These are phyloP conservation scores for Amphirosellinia nigrospora DNA, from an alignment of 495 filamentous ascomycete genomes.

Conservation along the genomic window DNA sequence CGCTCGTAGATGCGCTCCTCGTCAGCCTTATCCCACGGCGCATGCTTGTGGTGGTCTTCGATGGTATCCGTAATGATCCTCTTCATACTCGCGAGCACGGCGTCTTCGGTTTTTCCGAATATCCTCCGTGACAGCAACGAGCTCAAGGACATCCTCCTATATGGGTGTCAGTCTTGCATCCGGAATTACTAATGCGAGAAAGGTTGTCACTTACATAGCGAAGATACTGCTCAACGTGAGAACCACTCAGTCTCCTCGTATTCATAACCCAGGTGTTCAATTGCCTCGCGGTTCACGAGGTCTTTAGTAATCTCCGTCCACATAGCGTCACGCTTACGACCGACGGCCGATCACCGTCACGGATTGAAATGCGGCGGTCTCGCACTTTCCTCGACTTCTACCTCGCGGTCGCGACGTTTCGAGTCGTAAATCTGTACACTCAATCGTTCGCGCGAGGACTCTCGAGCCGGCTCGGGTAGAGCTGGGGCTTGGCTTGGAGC, in stretches of 20 bases:
- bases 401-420: constrained; percentile 44
- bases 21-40: constrained; percentile 47
- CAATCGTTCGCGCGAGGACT: constrained; percentile 45
- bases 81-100: constrained; percentile 81
- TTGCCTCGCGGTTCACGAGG: constrained; percentile 84
- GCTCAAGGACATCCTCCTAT: constrained; percentile 85
- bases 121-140: constrained; percentile 80
- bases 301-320: constrained; percentile 99
- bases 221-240: constrained; percentile 93
- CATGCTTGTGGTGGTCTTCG: constrained; percentile 53
- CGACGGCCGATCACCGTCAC: constrained; percentile 34
- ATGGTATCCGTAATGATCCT: constrained; percentile 73
- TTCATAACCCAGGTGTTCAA: constrained; percentile 82
- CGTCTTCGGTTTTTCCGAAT: constrained; percentile 78
- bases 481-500: not conserved
- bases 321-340: constrained; percentile 66
- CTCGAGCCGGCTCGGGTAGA: constrained; percentile 19
- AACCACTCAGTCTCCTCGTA: constrained; percentile 90
- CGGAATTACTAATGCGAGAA: not conserved
- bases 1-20: constrained; percentile 66
- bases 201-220: constrained; percentile 70
- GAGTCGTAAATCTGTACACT: constrained; percentile 54
- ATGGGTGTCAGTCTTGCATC: constrained; percentile 34
- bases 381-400: constrained; percentile 52
- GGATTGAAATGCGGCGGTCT: constrained; percentile 51